Conservation (phyloP, 2,329 filamentous ascomycete species). For the Calonectria leucothoes region DNA sequence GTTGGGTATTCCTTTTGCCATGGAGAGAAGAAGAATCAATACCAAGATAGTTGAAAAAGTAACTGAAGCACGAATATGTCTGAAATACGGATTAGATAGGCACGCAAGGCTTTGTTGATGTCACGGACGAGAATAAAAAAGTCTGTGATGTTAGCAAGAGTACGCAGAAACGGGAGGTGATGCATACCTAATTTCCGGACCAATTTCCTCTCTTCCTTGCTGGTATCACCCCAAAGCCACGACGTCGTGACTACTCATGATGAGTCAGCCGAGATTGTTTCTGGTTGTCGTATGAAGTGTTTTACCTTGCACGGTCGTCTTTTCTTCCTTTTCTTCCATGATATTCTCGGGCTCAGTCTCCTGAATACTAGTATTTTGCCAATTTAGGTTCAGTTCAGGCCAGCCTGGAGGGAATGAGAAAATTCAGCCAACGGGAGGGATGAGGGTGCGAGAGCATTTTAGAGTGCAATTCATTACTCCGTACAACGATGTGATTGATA, state of each 20-base stretch:
- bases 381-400: too few relatives aligned
- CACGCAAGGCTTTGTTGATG: background rate
- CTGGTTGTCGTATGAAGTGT: background rate
- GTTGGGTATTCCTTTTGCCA: too few relatives aligned
- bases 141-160: background rate
- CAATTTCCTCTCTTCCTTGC: background rate
- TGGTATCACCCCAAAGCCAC: background rate
- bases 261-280: background rate
- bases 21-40: background rate
- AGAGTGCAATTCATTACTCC: too few relatives aligned
- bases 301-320: background rate
- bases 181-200: background rate
- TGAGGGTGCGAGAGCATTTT: background rate
- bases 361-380: too few relatives aligned
- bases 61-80: constrained; percentile 15
- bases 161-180: background rate
- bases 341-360: too few relatives aligned
- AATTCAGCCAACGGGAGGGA: background rate
- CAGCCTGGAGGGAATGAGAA: background rate
- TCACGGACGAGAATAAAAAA: background rate
- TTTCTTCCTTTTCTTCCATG: background rate
- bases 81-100: background rate
- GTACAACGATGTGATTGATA: background rate
- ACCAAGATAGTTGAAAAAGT: constrained; percentile 18
- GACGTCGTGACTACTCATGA: background rate